phyloP scores from a whole-genome alignment of 441 rosid genomes.

The Adansonia gregorii region DNA sequence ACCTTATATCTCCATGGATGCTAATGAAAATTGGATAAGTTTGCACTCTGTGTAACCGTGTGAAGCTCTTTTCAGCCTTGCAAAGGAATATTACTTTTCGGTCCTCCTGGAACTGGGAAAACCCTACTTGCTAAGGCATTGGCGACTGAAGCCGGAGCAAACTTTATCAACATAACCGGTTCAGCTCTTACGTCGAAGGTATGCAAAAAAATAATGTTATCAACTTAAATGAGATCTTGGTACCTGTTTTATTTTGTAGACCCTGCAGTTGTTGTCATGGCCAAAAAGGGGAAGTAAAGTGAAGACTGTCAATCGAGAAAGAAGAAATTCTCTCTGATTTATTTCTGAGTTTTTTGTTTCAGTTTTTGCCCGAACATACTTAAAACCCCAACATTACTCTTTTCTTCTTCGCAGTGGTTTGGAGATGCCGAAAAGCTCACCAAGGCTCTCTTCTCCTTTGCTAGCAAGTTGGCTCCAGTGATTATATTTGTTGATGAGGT shows the following conservation, averaged over 20 bases:
- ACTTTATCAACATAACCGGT: slow-evolving; percentile 95
- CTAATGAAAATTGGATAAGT: neutral
- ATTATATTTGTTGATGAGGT: slow-evolving; percentile 98
- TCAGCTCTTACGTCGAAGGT: slow-evolving; percentile 97
- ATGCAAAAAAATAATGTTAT: neutral
- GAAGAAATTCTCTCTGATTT: neutral
- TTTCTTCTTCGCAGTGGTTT: slow-evolving; percentile 71
- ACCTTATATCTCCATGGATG: slow-evolving; percentile 15
- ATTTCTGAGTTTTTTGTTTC: neutral
- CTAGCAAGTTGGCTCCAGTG: slow-evolving; percentile 89
- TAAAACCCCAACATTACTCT: neutral
- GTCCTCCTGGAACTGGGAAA: slow-evolving; percentile 99
- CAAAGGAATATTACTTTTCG: slow-evolving; percentile 96
- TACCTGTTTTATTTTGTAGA: slow-evolving; percentile 1
- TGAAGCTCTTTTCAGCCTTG: slow-evolving; percentile 62
- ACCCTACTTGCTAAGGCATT: slow-evolving; percentile 96
- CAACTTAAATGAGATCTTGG: slow-evolving; percentile 1
- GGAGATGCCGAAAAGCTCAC: slow-evolving; percentile 99
- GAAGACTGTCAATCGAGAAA: neutral
- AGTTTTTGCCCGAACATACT: neutral
- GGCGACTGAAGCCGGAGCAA: slow-evolving; percentile 98
- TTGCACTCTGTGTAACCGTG: no score
- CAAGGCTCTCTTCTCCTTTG: slow-evolving; percentile 91
- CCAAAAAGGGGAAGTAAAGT: neutral
- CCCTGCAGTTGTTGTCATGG: neutral